Percentiles rank a stretch among this genome's conserved stretches.
phyloP scores from a whole-genome alignment of 140 eudicot genomes.

The Bidens hawaiensis region DNA sequence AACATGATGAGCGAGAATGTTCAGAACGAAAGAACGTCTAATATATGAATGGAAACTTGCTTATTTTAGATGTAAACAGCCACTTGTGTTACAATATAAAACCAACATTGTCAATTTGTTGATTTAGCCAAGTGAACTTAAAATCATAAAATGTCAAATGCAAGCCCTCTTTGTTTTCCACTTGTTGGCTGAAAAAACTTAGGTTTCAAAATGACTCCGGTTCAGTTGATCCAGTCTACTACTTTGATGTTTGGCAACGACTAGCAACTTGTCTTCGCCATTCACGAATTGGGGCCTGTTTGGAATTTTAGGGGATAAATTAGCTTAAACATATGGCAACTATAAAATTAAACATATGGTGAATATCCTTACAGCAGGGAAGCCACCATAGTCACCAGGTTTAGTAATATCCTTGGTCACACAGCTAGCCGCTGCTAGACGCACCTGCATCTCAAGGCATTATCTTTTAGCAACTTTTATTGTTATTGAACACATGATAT shows the following conservation, averaged over 20 bases:
- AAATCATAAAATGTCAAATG: background rate
- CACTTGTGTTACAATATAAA: too few species aligned
- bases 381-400: slow-evolving; percentile 95
- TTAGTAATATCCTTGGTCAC: slow-evolving; percentile 81
- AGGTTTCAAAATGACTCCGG: background rate
- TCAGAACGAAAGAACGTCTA: too few species aligned
- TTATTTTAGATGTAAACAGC: too few species aligned
- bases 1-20: background rate
- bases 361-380: slow-evolving; percentile 78
- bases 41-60: too few species aligned
- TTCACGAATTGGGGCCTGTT: slow-evolving; percentile 67
- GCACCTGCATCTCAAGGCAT: slow-evolving; percentile 54
- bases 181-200: too few species aligned
- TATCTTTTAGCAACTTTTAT: background rate
- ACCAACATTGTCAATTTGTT: background rate
- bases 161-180: too few species aligned
- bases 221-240: slow-evolving; percentile 9
- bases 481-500: background rate
- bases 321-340: too few species aligned
- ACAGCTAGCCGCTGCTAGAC: slow-evolving; percentile 86
- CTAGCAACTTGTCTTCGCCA: slow-evolving; percentile 79
- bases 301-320: background rate
- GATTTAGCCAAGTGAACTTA: background rate
- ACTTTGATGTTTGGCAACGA: slow-evolving; percentile 27
- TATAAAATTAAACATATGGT: too few species aligned